These are phyloP conservation scores for Xerophyta viscosa DNA, from an alignment of 106 monocot species.

Conservation along the genomic window DNA sequence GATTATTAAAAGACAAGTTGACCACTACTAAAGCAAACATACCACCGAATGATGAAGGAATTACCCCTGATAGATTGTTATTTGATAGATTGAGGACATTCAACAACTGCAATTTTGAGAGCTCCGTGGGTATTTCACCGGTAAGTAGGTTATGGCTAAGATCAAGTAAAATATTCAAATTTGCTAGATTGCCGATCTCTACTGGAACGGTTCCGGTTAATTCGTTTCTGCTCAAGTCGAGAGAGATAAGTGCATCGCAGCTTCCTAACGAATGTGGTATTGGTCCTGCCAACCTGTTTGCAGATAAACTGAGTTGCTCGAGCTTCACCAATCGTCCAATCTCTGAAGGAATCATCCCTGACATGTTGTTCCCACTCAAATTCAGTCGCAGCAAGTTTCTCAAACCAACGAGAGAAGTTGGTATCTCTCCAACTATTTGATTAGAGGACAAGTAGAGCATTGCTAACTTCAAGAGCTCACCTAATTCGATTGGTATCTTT, in stretches of 20 bases:
- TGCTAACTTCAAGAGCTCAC: neutral
- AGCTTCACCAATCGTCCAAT: neutral
- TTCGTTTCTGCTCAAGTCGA: neutral
- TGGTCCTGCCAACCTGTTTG: neutral
- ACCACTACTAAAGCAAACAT: slow-evolving; percentile 1
- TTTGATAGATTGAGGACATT: slow-evolving; percentile 17
- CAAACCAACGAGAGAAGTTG: neutral
- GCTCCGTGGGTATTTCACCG: slow-evolving; percentile 12
- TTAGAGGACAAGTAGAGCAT: neutral
- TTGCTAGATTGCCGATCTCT: no score
- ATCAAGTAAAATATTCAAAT: slow-evolving; percentile 3
- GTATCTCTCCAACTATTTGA: neutral
- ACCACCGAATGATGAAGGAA: slow-evolving; percentile 13
- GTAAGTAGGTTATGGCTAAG: slow-evolving; percentile 14
- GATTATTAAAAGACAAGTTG: slow-evolving; percentile 18
- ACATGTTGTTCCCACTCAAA: neutral
- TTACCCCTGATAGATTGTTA: slow-evolving; percentile 2
- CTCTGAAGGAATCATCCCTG: neutral
- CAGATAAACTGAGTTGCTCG: neutral
- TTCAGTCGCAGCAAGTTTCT: neutral
- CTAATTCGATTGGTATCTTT: neutral
- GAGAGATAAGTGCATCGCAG: neutral
- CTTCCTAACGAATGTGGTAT: neutral
- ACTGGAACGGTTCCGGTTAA: neutral
- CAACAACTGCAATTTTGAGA: neutral